Evolutionary conservation across 768 basidiomycete species (phyloP), one percentile per base, ranked within the genome.

Genomic region (Termitomyces sp.): DNA sequence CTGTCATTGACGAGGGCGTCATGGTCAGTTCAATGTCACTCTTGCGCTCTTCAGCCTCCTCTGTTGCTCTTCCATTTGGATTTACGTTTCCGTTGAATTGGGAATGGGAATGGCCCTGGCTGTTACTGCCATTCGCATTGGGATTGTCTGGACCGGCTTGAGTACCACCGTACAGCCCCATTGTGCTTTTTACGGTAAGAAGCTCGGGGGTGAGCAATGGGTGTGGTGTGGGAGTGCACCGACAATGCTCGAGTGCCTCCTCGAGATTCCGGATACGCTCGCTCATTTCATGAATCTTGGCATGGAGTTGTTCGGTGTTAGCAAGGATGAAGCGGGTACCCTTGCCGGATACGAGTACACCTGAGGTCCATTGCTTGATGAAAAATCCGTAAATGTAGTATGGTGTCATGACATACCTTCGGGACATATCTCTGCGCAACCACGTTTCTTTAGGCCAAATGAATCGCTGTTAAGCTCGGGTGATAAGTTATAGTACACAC

Each of bases 251-350:
- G 24, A 88, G 71, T 4, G 84, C 84, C 53, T 85, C 84, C 68
- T 88, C 86, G 48, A 88, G 80, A 57, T 79, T 74, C 61, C 85
- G 81, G 66, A 88, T 87, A 46, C 86, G 82, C 62, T 84, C 81
- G 68, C 85, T 85, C 84, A 88, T 87, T 63, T 84, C 82, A 46
- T 84, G 81, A 8, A 88, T 88, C 71, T 86, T 88, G 22, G 76
- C 69, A 63, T 88, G 87, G 13, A 87, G 75, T 65, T 86, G 85
- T 66, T 87, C 86, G 12, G 86, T 86, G 67, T 86, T 86, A 54
- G 86, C 86, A 54, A 88, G 80, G 66, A 87, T 85, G 63, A 87
- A 87, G 70, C 85, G 83, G 57, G 84, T 86, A 56, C 85, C 85
- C 69, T 85, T 86, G 38, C 85, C 85, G 44, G 85, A 87, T 2